Evolutionary conservation across 225 moss, liverwort and hornwort genomes (phyloP), one percentile per base, ranked within the genome.

Genomic region (Marchantia paleacea): DNA sequence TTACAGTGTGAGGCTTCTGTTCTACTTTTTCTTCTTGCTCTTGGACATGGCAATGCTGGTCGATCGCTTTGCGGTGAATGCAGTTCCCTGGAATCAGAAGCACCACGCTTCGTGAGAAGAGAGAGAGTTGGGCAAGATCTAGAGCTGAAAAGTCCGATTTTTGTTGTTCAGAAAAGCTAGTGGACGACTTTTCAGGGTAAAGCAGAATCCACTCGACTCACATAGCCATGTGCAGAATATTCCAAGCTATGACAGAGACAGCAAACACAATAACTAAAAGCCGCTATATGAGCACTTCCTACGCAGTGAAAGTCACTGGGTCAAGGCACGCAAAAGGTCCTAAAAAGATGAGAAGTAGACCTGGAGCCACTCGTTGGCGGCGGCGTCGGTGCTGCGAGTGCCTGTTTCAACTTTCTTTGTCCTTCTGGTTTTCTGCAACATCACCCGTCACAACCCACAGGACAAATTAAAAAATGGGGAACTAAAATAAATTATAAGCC

Each of bases 381-480:
- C 79, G 77, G 91, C 84, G 83, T 92, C 99, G 15, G 86, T 75
- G 78, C 82, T 85, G 8, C 92, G 89, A 58, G 95, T 99, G 24
- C 99, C 99, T 49, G 94, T 92, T 88, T 99, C 99, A 50, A 94
- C 88, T 83, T 92, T 99, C 88, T 99, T 99, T 58, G 88, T 86
- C 71, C 94, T 90, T 80, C 91, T 90, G 61, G 90, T 88, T 83
- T 95, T 99, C 99, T 97, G 90, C 64, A 80, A 58, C 19, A 62
- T 76, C 10, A 53, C 31, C 29, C 24, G 30, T 26, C 16, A 65
- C 57, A 10, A 22, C 19, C 69, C 39, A 20, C 16, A 39, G 2
- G 39, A 39, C 39, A 39, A 39, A 39, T 39, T 39, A 5, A 39
- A 39, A 39, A 39, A 2, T 39, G 39, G 39, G 2, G 3, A 39